A percentile compares a stretch with the other conserved stretches of the same genome.
These are phyloP conservation scores for Nissolia schottii DNA, from an alignment of 306 rosid genomes.

Conservation along the genomic window DNA sequence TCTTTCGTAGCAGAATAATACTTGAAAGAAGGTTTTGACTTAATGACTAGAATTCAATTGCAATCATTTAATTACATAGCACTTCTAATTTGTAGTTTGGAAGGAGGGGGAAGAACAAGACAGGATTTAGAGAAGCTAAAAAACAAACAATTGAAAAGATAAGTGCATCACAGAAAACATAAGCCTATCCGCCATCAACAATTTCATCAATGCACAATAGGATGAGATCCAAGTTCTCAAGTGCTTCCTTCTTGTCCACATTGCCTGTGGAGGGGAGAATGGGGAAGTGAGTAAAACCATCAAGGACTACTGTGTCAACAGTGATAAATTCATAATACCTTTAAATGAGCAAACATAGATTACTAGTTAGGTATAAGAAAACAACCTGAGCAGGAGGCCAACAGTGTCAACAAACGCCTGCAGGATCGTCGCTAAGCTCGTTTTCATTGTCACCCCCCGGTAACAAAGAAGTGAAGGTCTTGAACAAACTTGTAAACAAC, in stretches of 20 bases:
- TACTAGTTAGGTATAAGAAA: conserved; percentile 13
- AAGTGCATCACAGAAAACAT: not conserved
- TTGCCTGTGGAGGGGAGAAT: conserved; percentile 58
- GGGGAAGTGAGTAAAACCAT: conserved; percentile 1
- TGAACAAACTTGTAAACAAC: conserved; percentile 94
- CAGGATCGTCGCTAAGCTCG: conserved; percentile 82
- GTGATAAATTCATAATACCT: not conserved
- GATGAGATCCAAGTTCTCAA: conserved; percentile 95
- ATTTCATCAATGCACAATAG: conserved; percentile 94
- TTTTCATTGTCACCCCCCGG: conserved; percentile 88
- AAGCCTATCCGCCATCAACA: conserved; percentile 85
- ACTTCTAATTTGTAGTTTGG: not conserved
- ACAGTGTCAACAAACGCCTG: conserved; percentile 91
- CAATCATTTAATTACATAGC: conserved; percentile 10
- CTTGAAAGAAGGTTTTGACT: not conserved
- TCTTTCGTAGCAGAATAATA: not conserved
- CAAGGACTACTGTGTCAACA: conserved; percentile 4
- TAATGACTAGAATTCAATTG: not conserved
- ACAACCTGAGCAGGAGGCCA: conserved; percentile 83
- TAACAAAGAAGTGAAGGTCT: conserved; percentile 93
- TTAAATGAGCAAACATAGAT: not conserved
- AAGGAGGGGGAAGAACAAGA: not conserved
- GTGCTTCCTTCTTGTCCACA: conserved; percentile 95
- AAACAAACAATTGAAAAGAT: not conserved
- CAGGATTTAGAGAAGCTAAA: not conserved